Conservation (phyloP, 2,329 filamentous ascomycete genomes). For the Monilinia fructicola region DNA sequence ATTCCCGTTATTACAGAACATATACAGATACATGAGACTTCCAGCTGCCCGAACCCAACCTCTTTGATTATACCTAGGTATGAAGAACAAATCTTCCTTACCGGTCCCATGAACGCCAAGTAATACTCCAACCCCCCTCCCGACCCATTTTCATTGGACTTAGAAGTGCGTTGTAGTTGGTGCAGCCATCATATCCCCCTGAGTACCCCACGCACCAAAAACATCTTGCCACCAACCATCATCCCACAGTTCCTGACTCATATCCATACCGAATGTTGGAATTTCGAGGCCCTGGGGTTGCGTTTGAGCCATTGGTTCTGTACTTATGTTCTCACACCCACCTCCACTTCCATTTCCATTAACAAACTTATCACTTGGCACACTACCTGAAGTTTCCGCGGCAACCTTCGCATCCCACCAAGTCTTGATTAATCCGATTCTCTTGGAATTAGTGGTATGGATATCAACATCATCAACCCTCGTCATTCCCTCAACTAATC, state of each 20-base stretch:
- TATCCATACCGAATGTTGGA: background rate
- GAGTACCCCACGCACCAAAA: slow-evolving; percentile 1
- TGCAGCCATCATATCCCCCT: background rate
- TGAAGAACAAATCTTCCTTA: no score
- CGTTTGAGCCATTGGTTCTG: background rate
- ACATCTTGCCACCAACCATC: slow-evolving; percentile 20
- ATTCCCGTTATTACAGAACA: no score
- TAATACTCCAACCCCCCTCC: no score
- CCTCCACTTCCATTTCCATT: background rate
- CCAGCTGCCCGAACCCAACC: no score
- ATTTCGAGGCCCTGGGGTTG: background rate
- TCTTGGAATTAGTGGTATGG: slow-evolving; percentile 2
- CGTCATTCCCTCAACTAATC: background rate
- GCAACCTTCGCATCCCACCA: slow-evolving; percentile 21
- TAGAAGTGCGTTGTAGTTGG: background rate
- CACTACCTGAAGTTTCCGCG: slow-evolving; percentile 3
- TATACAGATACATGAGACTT: no score
- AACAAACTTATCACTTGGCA: background rate
- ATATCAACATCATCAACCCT: background rate
- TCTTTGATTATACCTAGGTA: no score
- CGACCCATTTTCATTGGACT: no score
- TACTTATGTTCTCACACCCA: background rate
- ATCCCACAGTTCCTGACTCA: slow-evolving; percentile 4
- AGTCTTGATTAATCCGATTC: slow-evolving; percentile 2
- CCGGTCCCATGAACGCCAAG: no score